Base-by-base conservation (phyloP, 495 filamentous ascomycete species). In the Saxophila tyrrhenica region DNA sequence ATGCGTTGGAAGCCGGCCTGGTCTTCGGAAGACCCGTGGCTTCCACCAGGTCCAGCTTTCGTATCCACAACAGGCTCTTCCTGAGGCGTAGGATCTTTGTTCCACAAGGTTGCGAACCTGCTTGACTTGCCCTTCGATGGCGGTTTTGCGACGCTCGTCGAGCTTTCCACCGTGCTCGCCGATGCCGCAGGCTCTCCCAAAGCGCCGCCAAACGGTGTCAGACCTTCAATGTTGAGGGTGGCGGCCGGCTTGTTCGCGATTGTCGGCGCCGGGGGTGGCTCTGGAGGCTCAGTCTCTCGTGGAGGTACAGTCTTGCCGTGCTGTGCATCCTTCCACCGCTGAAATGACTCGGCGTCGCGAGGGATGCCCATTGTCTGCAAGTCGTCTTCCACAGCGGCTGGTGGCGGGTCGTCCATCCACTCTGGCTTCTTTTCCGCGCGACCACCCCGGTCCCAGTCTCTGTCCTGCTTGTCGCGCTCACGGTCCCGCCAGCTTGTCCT, bases 251-350 rank as follows among this genome's bases (percentile, higher is more conserved):
- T 84, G 7, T 5, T 35, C 29, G 5, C 29, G 5, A 5, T 35
- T 5, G 29, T 13, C 13, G 29, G 29, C 29, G 29, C 29, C 13
- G 29, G 29, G 7, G 41, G 41, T 7, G 29, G 29, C 29, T 35
- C 29, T 2, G 65, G 13, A 13, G 51, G 43, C 20, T 45, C 19
- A 16, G 52, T 46, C 21, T 54, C 54, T 23, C 45, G 46, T 3
- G 20, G 22, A 0, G 42, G 17, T 29, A 11, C 16, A 1, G 19
- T 17, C 48, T 67, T 70, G 24, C 83, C 81, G 66, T 91, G 95
- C 90, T 94, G 94, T 48, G 72, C 74, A 59, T 92, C 87, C 71
- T 96, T 95, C 81, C 94, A 98, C 55, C 84, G 84, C 69, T 95
- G 84, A 67, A 98, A 97, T 52, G 97, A 89, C 62, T 94, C 89